Conservation (phyloP, 1,284 basidiomycete genomes). For the Boletus albobrunnescens region DNA sequence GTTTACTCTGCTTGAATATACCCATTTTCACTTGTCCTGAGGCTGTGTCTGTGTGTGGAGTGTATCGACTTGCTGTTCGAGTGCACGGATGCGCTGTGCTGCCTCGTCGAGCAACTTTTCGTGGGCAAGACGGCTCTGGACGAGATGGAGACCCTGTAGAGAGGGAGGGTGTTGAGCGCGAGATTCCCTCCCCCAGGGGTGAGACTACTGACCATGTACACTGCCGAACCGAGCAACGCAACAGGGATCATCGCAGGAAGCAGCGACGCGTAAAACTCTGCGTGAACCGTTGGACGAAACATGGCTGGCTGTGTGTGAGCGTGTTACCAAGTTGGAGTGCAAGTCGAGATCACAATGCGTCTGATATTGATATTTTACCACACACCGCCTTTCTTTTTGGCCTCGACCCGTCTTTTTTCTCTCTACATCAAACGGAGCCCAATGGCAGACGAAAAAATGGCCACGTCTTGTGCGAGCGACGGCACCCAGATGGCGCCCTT, state of each 20-base stretch:
- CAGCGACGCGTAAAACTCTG: conserved; percentile 60
- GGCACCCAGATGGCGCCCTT: conserved; percentile 11
- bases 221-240: conserved; percentile 68
- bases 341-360: too few species aligned
- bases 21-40: too few species aligned
- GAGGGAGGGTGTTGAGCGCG: too few species aligned
- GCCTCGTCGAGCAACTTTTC: conserved; percentile 68
- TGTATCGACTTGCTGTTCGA: conserved; percentile 59
- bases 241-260: conserved; percentile 75
- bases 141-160: conserved; percentile 66
- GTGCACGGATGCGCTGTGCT: conserved; percentile 41
- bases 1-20: conserved; percentile 14
- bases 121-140: conserved; percentile 58
- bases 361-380: too few species aligned
- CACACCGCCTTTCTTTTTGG: too few species aligned
- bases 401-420: too few species aligned
- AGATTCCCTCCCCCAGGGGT: too few species aligned
- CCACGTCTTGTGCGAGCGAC: conserved; percentile 12
- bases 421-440: not conserved
- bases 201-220: conserved; percentile 68
- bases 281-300: conserved; percentile 31
- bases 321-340: too few species aligned
- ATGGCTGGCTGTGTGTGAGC: too few species aligned
- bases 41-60: conserved; percentile 29
- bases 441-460: conserved; percentile 22